These are phyloP conservation scores for Sporisorium sorghi DNA, from an alignment of 1,284 basidiomycete species.

Conservation along the genomic window DNA sequence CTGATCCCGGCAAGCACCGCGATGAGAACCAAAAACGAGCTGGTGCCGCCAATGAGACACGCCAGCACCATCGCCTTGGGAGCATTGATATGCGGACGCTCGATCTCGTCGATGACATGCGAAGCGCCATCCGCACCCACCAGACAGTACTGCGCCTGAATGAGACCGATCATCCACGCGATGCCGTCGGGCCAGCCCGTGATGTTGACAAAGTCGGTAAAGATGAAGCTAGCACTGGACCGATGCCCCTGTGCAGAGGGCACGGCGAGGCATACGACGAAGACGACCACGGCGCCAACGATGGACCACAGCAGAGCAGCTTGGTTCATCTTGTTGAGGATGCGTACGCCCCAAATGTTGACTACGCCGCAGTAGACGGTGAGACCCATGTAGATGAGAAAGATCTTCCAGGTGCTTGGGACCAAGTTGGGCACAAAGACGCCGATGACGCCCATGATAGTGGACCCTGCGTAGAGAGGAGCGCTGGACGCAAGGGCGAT, in stretches of 20 bases:
- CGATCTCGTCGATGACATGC: constrained; percentile 50
- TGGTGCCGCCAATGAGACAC: constrained; percentile 33
- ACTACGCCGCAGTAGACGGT: constrained; percentile 33
- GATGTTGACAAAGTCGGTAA: constrained; percentile 43
- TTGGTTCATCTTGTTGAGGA: constrained; percentile 39
- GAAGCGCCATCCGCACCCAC: constrained; percentile 47
- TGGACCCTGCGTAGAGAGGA: constrained; percentile 31
- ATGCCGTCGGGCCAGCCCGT: constrained; percentile 51
- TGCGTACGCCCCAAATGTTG: constrained; percentile 43
- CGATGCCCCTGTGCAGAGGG: constrained; percentile 23
- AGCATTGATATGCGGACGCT: constrained; percentile 39
- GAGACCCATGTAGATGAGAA: constrained; percentile 33
- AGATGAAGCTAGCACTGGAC: constrained; percentile 38
- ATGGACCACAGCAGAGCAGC: constrained; percentile 33
- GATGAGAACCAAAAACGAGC: constrained; percentile 38
- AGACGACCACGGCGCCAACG: constrained; percentile 30
- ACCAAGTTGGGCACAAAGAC: constrained; percentile 31
- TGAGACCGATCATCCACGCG: constrained; percentile 48
- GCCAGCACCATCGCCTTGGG: constrained; percentile 52
- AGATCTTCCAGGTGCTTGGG: constrained; percentile 17
- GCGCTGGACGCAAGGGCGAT: constrained; percentile 38
- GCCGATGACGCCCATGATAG: constrained; percentile 25
- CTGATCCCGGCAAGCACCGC: constrained; percentile 34
- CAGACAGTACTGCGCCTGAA: constrained; percentile 50
- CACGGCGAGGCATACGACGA: constrained; percentile 37